A percentile compares a stretch with the other conserved stretches of the same genome.
phyloP scores from a whole-genome alignment of 1,284 basidiomycete genomes.

The Phlebopus sp. region DNA sequence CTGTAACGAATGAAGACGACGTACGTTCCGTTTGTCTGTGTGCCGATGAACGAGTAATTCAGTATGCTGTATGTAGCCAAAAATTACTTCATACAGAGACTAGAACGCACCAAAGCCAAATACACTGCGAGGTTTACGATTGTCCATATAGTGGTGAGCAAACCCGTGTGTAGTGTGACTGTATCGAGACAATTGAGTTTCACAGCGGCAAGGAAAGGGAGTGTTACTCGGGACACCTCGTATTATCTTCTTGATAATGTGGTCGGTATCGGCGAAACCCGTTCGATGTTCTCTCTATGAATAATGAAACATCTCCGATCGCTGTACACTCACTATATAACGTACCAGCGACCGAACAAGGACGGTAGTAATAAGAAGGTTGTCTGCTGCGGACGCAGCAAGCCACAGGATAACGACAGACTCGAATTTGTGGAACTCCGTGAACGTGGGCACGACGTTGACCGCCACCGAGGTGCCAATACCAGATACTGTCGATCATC shows the following conservation, averaged over 20 bases:
- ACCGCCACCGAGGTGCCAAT: slow-evolving; percentile 34
- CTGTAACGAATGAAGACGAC: slow-evolving; percentile 1
- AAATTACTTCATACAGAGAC: too few relatives aligned
- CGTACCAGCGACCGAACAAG: slow-evolving; percentile 30
- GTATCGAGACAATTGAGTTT: background rate
- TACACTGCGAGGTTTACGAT: slow-evolving; percentile 31
- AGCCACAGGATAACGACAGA: slow-evolving; percentile 34
- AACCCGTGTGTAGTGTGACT: slow-evolving; percentile 39
- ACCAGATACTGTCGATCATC: slow-evolving; percentile 23
- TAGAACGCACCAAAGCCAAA: slow-evolving; percentile 25
- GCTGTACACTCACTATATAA: background rate
- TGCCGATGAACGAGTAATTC: slow-evolving; percentile 1
- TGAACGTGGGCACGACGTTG: slow-evolving; percentile 29
- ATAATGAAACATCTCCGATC: background rate
- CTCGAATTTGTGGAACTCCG: slow-evolving; percentile 30
- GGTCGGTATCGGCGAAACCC: slow-evolving; percentile 31
- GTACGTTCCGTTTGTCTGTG: slow-evolving; percentile 20
- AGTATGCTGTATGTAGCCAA: slow-evolving; percentile 1
- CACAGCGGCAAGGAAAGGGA: background rate
- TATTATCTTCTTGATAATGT: slow-evolving; percentile 34
- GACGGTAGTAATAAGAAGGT: slow-evolving; percentile 28
- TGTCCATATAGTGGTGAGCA: slow-evolving; percentile 35
- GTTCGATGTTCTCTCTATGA: slow-evolving; percentile 29
- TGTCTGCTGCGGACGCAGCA: slow-evolving; percentile 27
- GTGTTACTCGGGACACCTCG: slow-evolving; percentile 20